Conservation (phyloP, 2,329 filamentous ascomycete species). For the Cyphellophora europaea region DNA sequence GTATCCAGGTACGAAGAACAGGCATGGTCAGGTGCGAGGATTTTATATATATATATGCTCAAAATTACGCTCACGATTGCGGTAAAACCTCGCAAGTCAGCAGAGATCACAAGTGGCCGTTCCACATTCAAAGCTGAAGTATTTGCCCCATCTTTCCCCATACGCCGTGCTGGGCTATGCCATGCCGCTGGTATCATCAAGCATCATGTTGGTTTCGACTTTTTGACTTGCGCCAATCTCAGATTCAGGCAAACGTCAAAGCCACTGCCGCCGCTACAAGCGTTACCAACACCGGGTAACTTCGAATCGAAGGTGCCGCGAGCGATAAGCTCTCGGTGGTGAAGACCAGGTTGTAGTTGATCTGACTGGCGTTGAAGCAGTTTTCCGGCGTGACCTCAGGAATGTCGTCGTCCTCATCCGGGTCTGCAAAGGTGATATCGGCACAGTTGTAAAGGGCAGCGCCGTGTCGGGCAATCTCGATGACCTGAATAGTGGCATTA, state of each 20-base stretch:
- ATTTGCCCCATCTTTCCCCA: background rate
- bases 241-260: background rate
- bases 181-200: no score
- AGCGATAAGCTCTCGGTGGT: conserved; percentile 8
- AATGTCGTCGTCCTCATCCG: conserved; percentile 50
- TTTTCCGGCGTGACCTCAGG: conserved; percentile 67
- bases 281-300: no score
- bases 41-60: background rate
- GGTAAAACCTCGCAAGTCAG: background rate
- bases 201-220: no score
- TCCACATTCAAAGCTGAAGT: background rate
- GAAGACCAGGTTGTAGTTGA: conserved; percentile 71
- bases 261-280: no score
- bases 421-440: conserved; percentile 84
- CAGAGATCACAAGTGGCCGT: background rate
- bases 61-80: background rate
- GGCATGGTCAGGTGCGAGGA: no score
- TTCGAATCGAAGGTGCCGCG: background rate
- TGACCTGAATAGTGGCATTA: conserved; percentile 79
- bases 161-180: background rate
- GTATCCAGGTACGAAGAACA: no score
- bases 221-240: background rate
- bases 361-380: conserved; percentile 77
- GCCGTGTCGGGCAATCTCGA: conserved; percentile 75
- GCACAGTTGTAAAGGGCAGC: conserved; percentile 81